Conservation (phyloP, 1,139 yeast genomes). For the Wickerhamiella infanticola region DNA sequence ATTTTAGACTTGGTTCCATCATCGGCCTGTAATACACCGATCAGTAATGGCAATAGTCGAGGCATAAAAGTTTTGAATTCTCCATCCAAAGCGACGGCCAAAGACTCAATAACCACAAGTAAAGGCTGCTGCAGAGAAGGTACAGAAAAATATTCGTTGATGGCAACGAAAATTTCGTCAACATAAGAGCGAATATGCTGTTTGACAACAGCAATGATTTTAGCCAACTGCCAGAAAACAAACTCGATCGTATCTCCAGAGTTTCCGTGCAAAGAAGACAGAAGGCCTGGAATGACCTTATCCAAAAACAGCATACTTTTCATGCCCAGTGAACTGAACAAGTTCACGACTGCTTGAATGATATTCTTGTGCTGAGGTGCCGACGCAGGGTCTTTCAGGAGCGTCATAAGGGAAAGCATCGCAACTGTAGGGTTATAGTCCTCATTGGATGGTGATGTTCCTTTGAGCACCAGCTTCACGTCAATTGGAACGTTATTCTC, state of each 20-base stretch:
- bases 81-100: constrained; percentile 76
- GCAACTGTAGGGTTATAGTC: constrained; percentile 96
- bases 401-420: constrained; percentile 65
- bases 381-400: constrained; percentile 70
- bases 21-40: constrained; percentile 69
- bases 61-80: constrained; percentile 81
- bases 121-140: constrained; percentile 64
- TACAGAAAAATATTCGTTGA: constrained; percentile 58
- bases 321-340: constrained; percentile 75
- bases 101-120: constrained; percentile 64
- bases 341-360: constrained; percentile 80
- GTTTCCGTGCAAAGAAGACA: constrained; percentile 72
- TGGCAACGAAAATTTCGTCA: constrained; percentile 57
- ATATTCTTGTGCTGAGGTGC: constrained; percentile 80
- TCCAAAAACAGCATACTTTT: constrained; percentile 78
- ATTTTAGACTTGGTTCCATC: constrained; percentile 38
- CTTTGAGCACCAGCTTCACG: constrained; percentile 78
- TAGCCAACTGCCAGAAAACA: constrained; percentile 77
- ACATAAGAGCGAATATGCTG: constrained; percentile 81
- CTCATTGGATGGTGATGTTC: constrained; percentile 85
- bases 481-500: constrained; percentile 86
- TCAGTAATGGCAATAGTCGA: constrained; percentile 54
- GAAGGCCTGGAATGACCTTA: constrained; percentile 76
- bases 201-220: constrained; percentile 65
- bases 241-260: constrained; percentile 73